These are phyloP conservation scores for Termitomyces sp. DNA, from an alignment of 768 basidiomycete species.

Conservation along the genomic window DNA sequence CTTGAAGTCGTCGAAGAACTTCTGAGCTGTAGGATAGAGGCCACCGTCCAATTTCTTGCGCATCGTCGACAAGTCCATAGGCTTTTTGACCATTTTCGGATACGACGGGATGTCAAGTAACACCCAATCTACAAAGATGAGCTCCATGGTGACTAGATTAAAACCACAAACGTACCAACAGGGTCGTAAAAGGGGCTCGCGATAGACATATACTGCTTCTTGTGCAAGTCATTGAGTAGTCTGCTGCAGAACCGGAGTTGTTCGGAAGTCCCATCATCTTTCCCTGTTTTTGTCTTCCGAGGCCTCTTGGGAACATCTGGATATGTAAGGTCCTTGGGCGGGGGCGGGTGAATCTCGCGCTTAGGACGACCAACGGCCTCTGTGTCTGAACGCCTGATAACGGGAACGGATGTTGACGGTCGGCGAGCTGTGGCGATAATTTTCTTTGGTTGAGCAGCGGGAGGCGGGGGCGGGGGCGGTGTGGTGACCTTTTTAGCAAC, in stretches of 20 bases:
- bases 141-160: slow-evolving; percentile 9
- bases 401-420: slow-evolving; percentile 77
- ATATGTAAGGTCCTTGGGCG: slow-evolving; percentile 87
- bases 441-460: slow-evolving; percentile 44
- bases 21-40: slow-evolving; percentile 74
- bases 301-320: slow-evolving; percentile 71
- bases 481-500: slow-evolving; percentile 47
- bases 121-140: slow-evolving; percentile 57
- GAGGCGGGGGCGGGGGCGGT: slow-evolving; percentile 48
- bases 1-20: slow-evolving; percentile 90
- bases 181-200: slow-evolving; percentile 92
- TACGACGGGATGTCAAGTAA: slow-evolving; percentile 83
- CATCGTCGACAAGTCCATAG: slow-evolving; percentile 95
- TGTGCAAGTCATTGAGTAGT: slow-evolving; percentile 70
- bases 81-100: slow-evolving; percentile 84
- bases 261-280: slow-evolving; percentile 61
- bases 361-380: slow-evolving; percentile 77
- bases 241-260: slow-evolving; percentile 84
- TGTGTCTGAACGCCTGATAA: slow-evolving; percentile 78
- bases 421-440: slow-evolving; percentile 54
- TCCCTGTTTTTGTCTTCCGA: slow-evolving; percentile 57
- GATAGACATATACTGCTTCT: slow-evolving; percentile 71
- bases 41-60: slow-evolving; percentile 76
- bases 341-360: slow-evolving; percentile 96
- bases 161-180: slow-evolving; percentile 63